Conservation (phyloP, 768 basidiomycete species). For the Nidularia sp. region DNA sequence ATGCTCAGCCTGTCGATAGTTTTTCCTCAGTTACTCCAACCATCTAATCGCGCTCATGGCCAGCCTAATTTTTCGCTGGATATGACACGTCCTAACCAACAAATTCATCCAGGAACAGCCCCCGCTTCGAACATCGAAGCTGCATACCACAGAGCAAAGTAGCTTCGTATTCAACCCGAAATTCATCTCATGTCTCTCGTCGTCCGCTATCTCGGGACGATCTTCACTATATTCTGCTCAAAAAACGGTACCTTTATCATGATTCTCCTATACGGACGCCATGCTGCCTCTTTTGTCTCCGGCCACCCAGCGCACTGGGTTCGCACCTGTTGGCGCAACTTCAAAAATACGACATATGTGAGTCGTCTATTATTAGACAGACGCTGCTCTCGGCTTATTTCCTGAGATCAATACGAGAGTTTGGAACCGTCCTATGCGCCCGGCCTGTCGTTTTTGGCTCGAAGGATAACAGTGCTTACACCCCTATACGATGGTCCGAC, state of each 20-base stretch:
- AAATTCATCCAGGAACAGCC: neutral
- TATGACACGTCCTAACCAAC: neutral
- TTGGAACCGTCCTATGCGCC: conserved; percentile 6
- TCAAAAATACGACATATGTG: neutral
- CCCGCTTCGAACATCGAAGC: conserved; percentile 1
- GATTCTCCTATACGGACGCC: neutral
- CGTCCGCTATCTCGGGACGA: neutral
- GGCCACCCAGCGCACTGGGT: neutral
- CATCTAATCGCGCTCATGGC: conserved; percentile 1
- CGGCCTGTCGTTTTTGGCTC: neutral
- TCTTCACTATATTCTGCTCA: neutral
- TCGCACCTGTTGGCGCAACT: neutral
- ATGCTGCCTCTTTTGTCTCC: neutral
- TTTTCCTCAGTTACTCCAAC: conserved; percentile 5
- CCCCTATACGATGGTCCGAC: conserved; percentile 2
- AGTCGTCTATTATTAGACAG: neutral
- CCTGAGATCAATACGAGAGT: neutral
- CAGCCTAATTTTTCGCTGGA: neutral
- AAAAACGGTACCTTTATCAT: neutral
- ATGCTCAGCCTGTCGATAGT: neutral
- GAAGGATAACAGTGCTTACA: neutral
- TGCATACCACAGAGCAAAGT: neutral
- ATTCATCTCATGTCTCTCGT: conserved; percentile 1
- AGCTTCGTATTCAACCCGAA: conserved; percentile 3
- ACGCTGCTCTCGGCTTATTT: neutral